A percentile compares a stretch with the other conserved stretches of the same genome.
These are phyloP conservation scores for Trichophyton verrucosum DNA, from an alignment of 2,329 filamentous ascomycete species.

Conservation along the genomic window DNA sequence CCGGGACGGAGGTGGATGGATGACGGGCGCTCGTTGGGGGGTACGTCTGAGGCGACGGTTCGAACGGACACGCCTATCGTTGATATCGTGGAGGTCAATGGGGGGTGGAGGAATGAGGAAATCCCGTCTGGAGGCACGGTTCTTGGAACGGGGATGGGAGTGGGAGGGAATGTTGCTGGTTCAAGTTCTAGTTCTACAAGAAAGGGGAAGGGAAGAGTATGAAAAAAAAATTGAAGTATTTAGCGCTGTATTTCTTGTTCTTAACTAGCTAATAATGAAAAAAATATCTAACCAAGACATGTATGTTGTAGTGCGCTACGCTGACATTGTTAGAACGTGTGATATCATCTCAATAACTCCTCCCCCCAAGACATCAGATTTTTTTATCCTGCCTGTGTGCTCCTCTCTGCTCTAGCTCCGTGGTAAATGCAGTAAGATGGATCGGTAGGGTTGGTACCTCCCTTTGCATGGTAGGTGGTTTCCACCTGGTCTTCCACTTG, in stretches of 20 bases:
- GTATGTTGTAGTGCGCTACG: background rate
- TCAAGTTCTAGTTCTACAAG: background rate
- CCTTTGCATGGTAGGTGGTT: background rate
- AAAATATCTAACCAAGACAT: background rate
- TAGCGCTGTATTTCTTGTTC: background rate
- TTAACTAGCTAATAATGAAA: background rate
- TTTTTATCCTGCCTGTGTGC: background rate
- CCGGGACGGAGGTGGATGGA: background rate
- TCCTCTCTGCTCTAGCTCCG: background rate
- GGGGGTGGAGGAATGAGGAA: constrained; percentile 8
- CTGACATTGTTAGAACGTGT: background rate
- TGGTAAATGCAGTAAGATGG: background rate
- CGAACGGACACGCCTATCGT: constrained; percentile 6
- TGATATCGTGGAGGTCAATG: constrained; percentile 14
- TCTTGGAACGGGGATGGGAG: background rate
- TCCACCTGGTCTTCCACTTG: background rate
- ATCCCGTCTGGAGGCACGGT: background rate
- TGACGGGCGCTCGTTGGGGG: background rate
- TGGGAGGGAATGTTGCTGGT: background rate
- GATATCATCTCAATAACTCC: background rate
- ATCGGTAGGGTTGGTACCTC: background rate
- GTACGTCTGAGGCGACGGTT: background rate
- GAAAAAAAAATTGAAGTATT: background rate
- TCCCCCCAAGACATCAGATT: background rate
- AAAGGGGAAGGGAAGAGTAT: background rate